Base-by-base conservation (phyloP, 2,329 filamentous ascomycete species). In the Fusarium hostae region DNA sequence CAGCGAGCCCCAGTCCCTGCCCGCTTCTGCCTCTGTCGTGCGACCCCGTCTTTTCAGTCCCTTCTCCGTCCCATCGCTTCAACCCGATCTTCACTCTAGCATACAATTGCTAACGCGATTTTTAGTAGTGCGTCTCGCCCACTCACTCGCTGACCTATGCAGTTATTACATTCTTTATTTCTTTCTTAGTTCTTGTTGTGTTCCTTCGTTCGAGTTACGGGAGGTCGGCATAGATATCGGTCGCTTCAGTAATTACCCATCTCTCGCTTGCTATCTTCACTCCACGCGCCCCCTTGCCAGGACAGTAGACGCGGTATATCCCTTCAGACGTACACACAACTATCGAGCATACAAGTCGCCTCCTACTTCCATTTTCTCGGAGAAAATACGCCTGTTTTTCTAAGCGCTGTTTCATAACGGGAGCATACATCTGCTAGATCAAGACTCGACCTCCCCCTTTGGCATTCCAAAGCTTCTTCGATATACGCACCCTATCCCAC, bases 51-150 rank as follows among this genome's bases (percentile, higher is more conserved):
- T 63, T 65, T 60, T 43, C 66, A 64, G 43, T 73, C 59, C 54
- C 67, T 63, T 63, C 70, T 55, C 57, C 58, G 45, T 72, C 70
- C 62, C 55, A 56, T 66, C 54, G 41, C 63, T 65, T 64, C 70
- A 51, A 51, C 56, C 57, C 63, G 59, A 73, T 73, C 70, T 71
- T 71, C 57, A 50, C 54, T 68, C 63, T 52, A 66, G 58, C 71
- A 61, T 45, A 65, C 67, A 71, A 71, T 73, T 68, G 59, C 59
- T 73, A 68, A 68, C 71, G 56, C 67, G 59, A 55, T 71, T 68
- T 63, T 71, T 71, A 63, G 66, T 73, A 68, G 70, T 73, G 70
- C 70, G 71, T 68, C 66, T 73, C 63, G 71, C 65, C 71, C 71
- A 71, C 61, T 66, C 70, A 57, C 39, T 73, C 70, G 70, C 50